A percentile compares a stretch with the other conserved stretches of the same genome.
Conservation (phyloP, 352 stramenopile species). For the Phytophthora aleatoria region DNA sequence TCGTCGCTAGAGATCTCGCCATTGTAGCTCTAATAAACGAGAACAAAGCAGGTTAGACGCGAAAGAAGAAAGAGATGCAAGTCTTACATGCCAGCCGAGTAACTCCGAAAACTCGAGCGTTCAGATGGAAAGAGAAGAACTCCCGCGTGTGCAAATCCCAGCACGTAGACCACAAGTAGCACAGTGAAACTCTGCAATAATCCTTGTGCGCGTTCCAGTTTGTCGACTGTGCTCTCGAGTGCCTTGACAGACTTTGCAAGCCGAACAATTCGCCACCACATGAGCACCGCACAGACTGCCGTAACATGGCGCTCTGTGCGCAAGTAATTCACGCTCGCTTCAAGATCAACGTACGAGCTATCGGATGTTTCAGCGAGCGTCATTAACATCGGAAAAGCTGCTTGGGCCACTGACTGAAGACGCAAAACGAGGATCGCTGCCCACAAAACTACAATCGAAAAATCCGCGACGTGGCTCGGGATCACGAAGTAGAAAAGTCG, state of each 20-base stretch:
- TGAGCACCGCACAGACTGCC: constrained; percentile 48
- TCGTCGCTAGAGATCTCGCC: constrained; percentile 23
- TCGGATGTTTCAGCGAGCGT: constrained; percentile 38
- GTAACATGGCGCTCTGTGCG: constrained; percentile 41
- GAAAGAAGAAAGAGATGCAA: not conserved
- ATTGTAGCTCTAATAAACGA: constrained; percentile 33
- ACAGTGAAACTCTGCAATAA: constrained; percentile 46
- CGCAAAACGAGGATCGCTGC: constrained; percentile 37
- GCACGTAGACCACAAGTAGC: constrained; percentile 49
- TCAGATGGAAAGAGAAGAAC: constrained; percentile 48
- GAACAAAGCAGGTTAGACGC: not conserved
- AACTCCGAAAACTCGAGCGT: constrained; percentile 38
- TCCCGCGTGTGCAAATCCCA: constrained; percentile 52
- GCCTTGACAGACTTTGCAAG: constrained; percentile 50
- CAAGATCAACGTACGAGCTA: constrained; percentile 44
- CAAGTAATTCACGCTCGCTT: constrained; percentile 32
- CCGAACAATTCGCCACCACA: constrained; percentile 67
- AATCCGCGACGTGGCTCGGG: constrained; percentile 55
- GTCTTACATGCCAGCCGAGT: constrained; percentile 57
- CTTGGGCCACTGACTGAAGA: constrained; percentile 34
- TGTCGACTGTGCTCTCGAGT: constrained; percentile 48
- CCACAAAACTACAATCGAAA: constrained; percentile 54
- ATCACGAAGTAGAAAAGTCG: constrained; percentile 70
- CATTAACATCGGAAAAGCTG: constrained; percentile 45
- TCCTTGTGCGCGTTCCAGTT: constrained; percentile 46